These are phyloP conservation scores for Polygonum aviculare DNA, from an alignment of 148 eudicot species.

Conservation along the genomic window DNA sequence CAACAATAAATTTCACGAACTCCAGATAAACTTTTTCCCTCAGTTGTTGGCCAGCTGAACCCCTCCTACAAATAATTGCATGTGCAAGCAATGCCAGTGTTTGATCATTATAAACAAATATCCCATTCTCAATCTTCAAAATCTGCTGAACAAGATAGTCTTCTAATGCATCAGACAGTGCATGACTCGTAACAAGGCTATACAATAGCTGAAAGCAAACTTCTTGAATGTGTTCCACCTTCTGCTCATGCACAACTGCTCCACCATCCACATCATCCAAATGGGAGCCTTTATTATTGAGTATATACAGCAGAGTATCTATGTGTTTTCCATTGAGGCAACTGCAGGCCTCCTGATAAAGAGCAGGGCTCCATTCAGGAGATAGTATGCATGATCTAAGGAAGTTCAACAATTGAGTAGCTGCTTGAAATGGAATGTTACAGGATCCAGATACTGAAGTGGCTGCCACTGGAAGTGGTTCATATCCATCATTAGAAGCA, in stretches of 20 bases:
- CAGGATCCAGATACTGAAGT: conserved; percentile 41
- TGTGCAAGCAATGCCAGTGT: conserved; percentile 77
- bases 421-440: conserved; percentile 70
- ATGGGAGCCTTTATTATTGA: conserved; percentile 38
- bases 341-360: conserved; percentile 57
- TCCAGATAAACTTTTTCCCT: conserved; percentile 48
- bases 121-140: conserved; percentile 60
- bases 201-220: conserved; percentile 75
- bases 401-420: conserved; percentile 54
- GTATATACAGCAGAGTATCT: conserved; percentile 56
- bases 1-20: conserved; percentile 50
- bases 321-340: conserved; percentile 53
- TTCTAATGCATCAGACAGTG: conserved; percentile 54
- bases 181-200: conserved; percentile 42
- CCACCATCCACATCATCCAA: conserved; percentile 53
- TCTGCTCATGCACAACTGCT: conserved; percentile 39
- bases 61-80: conserved; percentile 47
- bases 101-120: conserved; percentile 61
- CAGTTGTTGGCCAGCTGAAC: conserved; percentile 61
- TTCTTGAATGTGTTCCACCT: conserved; percentile 50
- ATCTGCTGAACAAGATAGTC: conserved; percentile 64
- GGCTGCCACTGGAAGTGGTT: conserved; percentile 44
- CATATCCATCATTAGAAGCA: conserved; percentile 78
- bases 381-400: conserved; percentile 56
- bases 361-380: conserved; percentile 52